Conservation (phyloP, 1,139 yeast species). For the Pichia sp. region DNA sequence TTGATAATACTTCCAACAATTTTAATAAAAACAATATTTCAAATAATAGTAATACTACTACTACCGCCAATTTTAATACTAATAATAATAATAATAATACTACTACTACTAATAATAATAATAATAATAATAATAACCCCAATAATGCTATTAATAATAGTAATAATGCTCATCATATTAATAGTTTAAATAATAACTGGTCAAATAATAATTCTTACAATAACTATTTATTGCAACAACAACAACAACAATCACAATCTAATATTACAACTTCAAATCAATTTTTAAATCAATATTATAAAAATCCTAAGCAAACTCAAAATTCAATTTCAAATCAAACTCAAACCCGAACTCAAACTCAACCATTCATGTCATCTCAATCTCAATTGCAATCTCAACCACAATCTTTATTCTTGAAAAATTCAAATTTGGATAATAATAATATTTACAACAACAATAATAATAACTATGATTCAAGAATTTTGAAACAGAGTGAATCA, state of each 20-base stretch:
- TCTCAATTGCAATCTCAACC: constrained; percentile 1
- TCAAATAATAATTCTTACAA: constrained; percentile 4
- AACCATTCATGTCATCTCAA: constrained; percentile 6
- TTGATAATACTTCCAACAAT: neutral
- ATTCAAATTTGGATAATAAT: neutral
- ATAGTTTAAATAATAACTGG: constrained; percentile 5
- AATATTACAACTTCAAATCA: neutral
- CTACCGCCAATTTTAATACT: constrained; percentile 10
- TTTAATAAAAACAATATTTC: constrained; percentile 1
- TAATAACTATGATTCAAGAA: constrained; percentile 6
- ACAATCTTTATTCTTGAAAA: neutral
- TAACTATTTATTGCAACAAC: constrained; percentile 11
- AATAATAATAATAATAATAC: constrained; percentile 6
- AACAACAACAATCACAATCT: constrained; percentile 8
- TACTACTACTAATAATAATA: neutral
- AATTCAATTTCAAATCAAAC: constrained; percentile 7
- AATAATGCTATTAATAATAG: constrained; percentile 12
- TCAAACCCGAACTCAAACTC: constrained; percentile 16
- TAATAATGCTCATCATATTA: neutral
- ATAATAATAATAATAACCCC: constrained; percentile 1
- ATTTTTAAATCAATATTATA: constrained; percentile 1
- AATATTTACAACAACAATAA: constrained; percentile 3
- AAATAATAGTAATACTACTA: neutral
- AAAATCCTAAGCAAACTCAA: constrained; percentile 2
- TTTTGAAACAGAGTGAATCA: constrained; percentile 8